Conservation (phyloP, 345 rosid genomes). For the Punica granatum region DNA sequence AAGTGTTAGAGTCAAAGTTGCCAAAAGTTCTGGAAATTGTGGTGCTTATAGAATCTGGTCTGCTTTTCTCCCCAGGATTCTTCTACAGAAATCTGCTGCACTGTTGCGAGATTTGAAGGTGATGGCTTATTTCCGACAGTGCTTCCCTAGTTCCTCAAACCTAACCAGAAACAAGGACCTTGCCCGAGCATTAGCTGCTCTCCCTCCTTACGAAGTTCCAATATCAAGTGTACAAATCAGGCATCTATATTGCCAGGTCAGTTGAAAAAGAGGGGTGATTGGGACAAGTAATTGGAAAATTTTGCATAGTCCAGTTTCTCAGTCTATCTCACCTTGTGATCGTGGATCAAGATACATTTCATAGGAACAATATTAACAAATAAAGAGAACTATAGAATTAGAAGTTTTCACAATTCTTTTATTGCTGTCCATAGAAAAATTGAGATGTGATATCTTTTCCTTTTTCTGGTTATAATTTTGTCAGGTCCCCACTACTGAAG, state of each 20-base stretch:
- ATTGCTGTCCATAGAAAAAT: not conserved
- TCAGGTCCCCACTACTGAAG: slow-evolving; percentile 60
- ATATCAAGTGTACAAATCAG: slow-evolving; percentile 57
- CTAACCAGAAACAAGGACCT: slow-evolving; percentile 73
- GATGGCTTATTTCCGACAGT: slow-evolving; percentile 82
- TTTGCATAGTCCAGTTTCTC: not conserved
- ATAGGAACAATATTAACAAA: not conserved
- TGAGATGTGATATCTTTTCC: not conserved
- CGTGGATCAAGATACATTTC: not conserved
- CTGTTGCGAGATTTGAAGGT: slow-evolving; percentile 67
- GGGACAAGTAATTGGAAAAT: not conserved
- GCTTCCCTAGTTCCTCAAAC: slow-evolving; percentile 51
- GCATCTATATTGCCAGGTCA: slow-evolving; percentile 82
- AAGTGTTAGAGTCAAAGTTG: not conserved
- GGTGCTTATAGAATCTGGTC: not conserved
- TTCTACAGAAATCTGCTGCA: slow-evolving; percentile 56
- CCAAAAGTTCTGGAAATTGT: not conserved
- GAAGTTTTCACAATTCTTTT: not conserved
- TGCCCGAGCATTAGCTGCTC: slow-evolving; percentile 73
- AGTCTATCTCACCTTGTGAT: not conserved
- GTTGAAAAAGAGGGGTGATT: slow-evolving; percentile 10
- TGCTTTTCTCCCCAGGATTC: slow-evolving; percentile 28
- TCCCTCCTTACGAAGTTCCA: slow-evolving; percentile 84
- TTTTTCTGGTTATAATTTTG: slow-evolving; percentile 9
- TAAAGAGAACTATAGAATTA: not conserved